Percentiles rank a stretch among this genome's conserved stretches.
phyloP scores from a whole-genome alignment of 768 basidiomycete genomes.

The Gautieria morchelliformis region DNA sequence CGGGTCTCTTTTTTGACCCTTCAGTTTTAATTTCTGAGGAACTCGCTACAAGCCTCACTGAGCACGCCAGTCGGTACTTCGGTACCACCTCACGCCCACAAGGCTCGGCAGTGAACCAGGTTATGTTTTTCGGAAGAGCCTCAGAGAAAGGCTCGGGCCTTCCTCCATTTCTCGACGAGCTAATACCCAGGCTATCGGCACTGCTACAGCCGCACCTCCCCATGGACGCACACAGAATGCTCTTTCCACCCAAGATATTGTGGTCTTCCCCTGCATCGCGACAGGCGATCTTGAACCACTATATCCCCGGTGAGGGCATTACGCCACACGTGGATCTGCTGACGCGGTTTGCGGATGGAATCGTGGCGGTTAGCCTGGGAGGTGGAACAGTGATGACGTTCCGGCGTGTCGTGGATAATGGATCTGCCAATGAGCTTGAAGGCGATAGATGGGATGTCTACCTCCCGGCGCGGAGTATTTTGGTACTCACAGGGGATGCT shows the following conservation, averaged over 20 bases:
- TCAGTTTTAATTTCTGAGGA: constrained; percentile 38
- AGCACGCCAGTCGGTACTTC: constrained; percentile 37
- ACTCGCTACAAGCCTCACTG: constrained; percentile 37
- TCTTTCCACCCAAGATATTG: constrained; percentile 42
- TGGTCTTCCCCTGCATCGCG: constrained; percentile 33
- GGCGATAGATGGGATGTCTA: constrained; percentile 40
- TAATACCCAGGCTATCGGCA: constrained; percentile 41
- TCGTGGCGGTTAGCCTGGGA: constrained; percentile 77
- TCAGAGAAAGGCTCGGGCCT: constrained; percentile 29
- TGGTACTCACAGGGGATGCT: constrained; percentile 73
- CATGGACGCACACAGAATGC: constrained; percentile 35
- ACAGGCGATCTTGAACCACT: constrained; percentile 87
- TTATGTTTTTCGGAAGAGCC: constrained; percentile 74
- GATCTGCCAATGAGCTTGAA: not conserved
- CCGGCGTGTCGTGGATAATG: constrained; percentile 17
- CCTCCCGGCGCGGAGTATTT: constrained; percentile 64
- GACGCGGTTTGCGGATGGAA: constrained; percentile 78
- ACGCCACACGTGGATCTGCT: constrained; percentile 81
- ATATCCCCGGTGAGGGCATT: constrained; percentile 85
- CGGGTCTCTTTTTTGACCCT: constrained; percentile 56
- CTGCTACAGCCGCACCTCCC: constrained; percentile 45
- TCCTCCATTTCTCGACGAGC: constrained; percentile 42
- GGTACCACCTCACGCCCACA: constrained; percentile 31
- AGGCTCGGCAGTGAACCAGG: constrained; percentile 49
- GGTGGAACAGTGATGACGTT: constrained; percentile 80